phyloP scores from a whole-genome alignment of 1,284 basidiomycete species.

The Pterulicium gracile region DNA sequence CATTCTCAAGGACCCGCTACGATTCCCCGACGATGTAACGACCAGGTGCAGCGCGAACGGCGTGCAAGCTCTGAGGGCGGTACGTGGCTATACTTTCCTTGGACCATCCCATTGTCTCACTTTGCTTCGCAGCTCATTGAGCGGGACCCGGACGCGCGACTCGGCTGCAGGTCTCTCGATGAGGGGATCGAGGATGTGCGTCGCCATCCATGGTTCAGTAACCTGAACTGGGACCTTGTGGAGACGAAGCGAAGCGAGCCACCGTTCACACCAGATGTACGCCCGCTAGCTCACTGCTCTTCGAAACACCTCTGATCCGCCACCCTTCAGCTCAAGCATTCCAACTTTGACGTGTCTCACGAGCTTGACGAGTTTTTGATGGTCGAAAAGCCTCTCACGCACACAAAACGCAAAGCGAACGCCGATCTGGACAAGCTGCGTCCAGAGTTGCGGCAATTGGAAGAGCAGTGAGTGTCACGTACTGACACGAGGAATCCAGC shows the following conservation, averaged over 20 bases:
- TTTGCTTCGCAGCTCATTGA: constrained; percentile 61
- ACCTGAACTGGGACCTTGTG: constrained; percentile 74
- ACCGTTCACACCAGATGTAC: constrained; percentile 85
- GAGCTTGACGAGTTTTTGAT: constrained; percentile 94
- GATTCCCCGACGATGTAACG: constrained; percentile 47
- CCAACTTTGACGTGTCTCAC: constrained; percentile 96
- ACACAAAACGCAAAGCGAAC: constrained; percentile 81
- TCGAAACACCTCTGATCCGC: constrained; percentile 8
- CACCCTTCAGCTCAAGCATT: constrained; percentile 66
- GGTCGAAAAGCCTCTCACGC: constrained; percentile 94
- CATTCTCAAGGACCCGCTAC: constrained; percentile 61
- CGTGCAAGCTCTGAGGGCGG: constrained; percentile 34
- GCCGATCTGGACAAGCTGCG: constrained; percentile 78
- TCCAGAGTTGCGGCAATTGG: constrained; percentile 84
- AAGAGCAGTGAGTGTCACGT: constrained; percentile 69
- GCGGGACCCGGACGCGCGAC: constrained; percentile 66
- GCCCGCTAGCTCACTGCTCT: constrained; percentile 20
- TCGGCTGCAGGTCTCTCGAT: constrained; percentile 71
- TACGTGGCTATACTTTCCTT: constrained; percentile 22
- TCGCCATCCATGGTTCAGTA: constrained; percentile 77
- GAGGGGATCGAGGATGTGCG: constrained; percentile 68
- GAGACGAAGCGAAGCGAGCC: constrained; percentile 69
- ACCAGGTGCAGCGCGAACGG: constrained; percentile 33
- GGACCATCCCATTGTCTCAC: constrained; percentile 12
- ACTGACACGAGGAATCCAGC: constrained; percentile 1